Base-by-base conservation (phyloP, 805 yeast genomes). In the Yarrowia sp. region DNA sequence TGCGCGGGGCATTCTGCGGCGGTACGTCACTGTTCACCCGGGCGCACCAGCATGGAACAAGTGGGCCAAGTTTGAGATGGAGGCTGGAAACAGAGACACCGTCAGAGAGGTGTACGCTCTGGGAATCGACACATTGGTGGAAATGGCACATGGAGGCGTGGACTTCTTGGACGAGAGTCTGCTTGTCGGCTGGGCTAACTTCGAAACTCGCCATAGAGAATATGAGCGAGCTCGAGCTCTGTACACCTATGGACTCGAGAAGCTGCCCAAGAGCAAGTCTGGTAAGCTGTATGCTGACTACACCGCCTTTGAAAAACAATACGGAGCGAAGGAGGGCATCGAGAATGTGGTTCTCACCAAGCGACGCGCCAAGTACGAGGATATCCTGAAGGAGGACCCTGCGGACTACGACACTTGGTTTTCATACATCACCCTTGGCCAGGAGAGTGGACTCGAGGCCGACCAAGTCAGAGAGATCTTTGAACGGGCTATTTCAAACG, bases 321-420 rank as follows among this genome's bases (percentile, higher is more conserved):
- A 77, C 71, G 94, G 94, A 13, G 77, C 77, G 46, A 72, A 73
- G 35, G 79, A 76, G 13, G 79, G 83, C 0, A 78, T 85, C n/a
- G 85, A 84, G 64, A 67, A 71, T 3, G 81, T 83, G 1, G 76
- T 87, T 0, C 64, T 82, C 16, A 65, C 73, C 1, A 87, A 86
- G 67, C 75, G 96, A 63, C 80, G 78, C 64, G 71, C 77, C 6
- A 76, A 76, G 60, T 89, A 87, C 69, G 85, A 85, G 67, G 70
- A 74, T 2, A 66, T 88, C 13, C 49, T 61, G 3, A 63, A 69
- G 6, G 66, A 69, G 10, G 76, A 81, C 59, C 85, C 90, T 0
- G 39, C 62, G 0, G 88, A 89, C 73, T 85, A 83, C 71, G 94
- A 88, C 68, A 74, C 84, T 0, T 92, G 98, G 97, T 91, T 96